Evolutionary conservation across 1,284 basidiomycete genomes (phyloP).

Genomic region (Trichosporon inkin): DNA sequence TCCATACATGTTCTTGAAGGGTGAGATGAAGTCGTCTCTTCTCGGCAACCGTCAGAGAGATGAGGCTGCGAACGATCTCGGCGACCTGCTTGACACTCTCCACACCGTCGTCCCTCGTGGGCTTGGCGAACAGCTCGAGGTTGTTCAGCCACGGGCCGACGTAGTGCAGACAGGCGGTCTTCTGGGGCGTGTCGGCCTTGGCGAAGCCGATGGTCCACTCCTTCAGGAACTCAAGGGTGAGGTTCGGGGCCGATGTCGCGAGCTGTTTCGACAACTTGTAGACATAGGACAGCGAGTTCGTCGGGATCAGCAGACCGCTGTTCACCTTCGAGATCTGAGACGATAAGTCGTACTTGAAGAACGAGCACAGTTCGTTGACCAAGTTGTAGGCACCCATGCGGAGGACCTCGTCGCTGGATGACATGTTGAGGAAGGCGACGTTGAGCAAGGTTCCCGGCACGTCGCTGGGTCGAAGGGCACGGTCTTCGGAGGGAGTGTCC

Average conservation of each 20-base stretch:
- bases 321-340: slow-evolving; percentile 60
- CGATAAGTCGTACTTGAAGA: slow-evolving; percentile 69
- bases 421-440: slow-evolving; percentile 71
- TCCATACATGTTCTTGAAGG: slow-evolving; percentile 71
- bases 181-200: slow-evolving; percentile 61
- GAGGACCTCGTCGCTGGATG: slow-evolving; percentile 67
- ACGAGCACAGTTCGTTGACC: slow-evolving; percentile 68
- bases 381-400: slow-evolving; percentile 72
- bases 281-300: slow-evolving; percentile 63
- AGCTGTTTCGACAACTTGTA: slow-evolving; percentile 65
- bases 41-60: slow-evolving; percentile 68
- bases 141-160: slow-evolving; percentile 83
- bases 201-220: slow-evolving; percentile 62
- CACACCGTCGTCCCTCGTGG: slow-evolving; percentile 54
- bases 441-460: slow-evolving; percentile 77
- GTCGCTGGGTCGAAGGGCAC: slow-evolving; percentile 71
- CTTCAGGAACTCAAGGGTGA: slow-evolving; percentile 79
- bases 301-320: slow-evolving; percentile 74
- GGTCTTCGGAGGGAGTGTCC: slow-evolving; percentile 58
- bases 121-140: slow-evolving; percentile 65
- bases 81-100: slow-evolving; percentile 53
- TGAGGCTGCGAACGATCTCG: slow-evolving; percentile 69
- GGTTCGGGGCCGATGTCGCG: slow-evolving; percentile 66
- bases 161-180: slow-evolving; percentile 70
- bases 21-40: slow-evolving; percentile 62